Conservation (phyloP, 345 rosid genomes). For the Corchorus olitorius region DNA sequence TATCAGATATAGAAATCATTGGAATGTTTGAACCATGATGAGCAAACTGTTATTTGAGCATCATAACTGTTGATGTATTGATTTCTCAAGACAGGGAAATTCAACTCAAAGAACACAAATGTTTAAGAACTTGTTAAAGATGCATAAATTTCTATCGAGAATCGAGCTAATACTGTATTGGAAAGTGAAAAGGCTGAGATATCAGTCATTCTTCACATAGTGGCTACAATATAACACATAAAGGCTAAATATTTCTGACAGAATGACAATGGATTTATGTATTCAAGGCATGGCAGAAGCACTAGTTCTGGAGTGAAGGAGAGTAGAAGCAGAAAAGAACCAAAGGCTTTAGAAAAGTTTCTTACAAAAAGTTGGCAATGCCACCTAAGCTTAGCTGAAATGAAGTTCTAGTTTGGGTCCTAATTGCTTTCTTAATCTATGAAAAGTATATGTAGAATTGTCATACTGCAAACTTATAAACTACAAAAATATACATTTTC, state of each 20-base stretch:
- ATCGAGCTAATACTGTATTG: neutral
- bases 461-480: neutral
- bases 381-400: neutral
- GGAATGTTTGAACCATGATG: neutral
- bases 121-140: neutral
- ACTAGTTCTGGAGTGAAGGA: neutral
- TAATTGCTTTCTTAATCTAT: no score
- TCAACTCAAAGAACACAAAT: neutral
- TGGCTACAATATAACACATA: neutral
- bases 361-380: neutral
- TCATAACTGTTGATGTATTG: conserved; percentile 9
- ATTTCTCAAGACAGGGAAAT: conserved; percentile 5
- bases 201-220: neutral
- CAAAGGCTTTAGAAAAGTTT: conserved; percentile 3
- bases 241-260: conserved; percentile 10
- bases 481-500: neutral
- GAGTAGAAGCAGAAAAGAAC: neutral
- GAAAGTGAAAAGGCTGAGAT: neutral
- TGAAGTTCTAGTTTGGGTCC: neutral
- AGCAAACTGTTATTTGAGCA: neutral
- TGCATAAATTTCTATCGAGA: neutral
- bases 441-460: no score
- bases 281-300: neutral
- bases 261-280: neutral
- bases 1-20: neutral